These are phyloP conservation scores for Patellifolia procumbens DNA, from an alignment of 179 eudicot genomes.

Conservation along the genomic window DNA sequence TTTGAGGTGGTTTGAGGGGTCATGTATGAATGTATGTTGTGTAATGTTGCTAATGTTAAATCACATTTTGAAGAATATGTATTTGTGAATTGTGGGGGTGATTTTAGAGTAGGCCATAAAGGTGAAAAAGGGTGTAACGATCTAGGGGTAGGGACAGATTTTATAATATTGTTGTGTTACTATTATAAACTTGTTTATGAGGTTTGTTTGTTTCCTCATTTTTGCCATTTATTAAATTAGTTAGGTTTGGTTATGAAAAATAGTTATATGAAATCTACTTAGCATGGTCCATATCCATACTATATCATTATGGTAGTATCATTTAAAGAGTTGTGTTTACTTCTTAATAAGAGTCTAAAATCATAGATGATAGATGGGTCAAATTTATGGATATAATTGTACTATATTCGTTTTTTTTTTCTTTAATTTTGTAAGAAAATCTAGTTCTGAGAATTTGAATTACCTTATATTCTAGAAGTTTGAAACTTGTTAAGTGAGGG, in stretches of 20 bases:
- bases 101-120: slow-evolving; percentile 34
- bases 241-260: no score
- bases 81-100: slow-evolving; percentile 7
- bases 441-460: no score
- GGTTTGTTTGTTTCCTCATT: not conserved
- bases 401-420: no score
- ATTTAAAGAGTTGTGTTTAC: no score
- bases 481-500: no score
- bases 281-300: not conserved
- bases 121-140: slow-evolving; percentile 28
- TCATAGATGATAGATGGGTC: no score
- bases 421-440: no score
- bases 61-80: slow-evolving; percentile 24
- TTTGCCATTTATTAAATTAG: not conserved
- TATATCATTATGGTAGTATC: no score
- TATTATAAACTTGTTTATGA: not conserved
- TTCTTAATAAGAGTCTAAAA: no score
- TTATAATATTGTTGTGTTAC: no score
- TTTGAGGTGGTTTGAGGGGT: slow-evolving; percentile 13
- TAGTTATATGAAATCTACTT: not conserved
- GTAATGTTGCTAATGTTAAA: not conserved
- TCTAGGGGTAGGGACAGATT: slow-evolving; percentile 28
- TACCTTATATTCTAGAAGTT: no score
- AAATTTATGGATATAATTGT: no score
- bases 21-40: slow-evolving; percentile 17